Base-by-base conservation (phyloP, 2,329 filamentous ascomycete species). In the Esteya vermicola region DNA sequence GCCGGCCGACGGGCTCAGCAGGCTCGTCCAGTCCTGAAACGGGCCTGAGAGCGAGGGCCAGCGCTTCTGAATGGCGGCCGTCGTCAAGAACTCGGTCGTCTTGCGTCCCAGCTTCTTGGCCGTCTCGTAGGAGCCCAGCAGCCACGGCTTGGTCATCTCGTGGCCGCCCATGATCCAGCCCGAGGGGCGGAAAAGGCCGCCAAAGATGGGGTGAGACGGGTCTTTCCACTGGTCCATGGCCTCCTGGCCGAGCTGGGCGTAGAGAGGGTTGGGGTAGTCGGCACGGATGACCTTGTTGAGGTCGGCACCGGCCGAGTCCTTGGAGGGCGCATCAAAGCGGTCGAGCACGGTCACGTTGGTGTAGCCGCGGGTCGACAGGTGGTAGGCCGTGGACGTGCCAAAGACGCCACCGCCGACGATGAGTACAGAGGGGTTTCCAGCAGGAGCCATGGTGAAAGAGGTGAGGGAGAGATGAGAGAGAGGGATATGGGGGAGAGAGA, bases 221-320 rank as follows among this genome's bases (percentile, higher is more conserved):
- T 42, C 40, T 7, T 26, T 25, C 40, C 40, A 42, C 6, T 20
- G 30, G 13, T 21, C 9, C 32, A 32, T 31, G 9, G 40, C 40
- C 4, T 42, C 40, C 6, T 18, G 25, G 3, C 70, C 65, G 31
- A 75, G 50, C 4, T 70, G 57, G 1, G 68, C 68, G 43, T 76
- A 75, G 40, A 70, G 72, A 0, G 60, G 57, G 43, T 75, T 68
- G 44, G 72, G 69, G 43, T 76, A 75, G 46, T 75, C 70, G 3
- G 66, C 69, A 3, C 72, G 62, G 27, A 77, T 59, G 41, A 77
- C 76, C 52, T 77, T 77, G 51, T 76, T 77, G 25, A 77, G 51
- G 46, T 78, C 71, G 44, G 72, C 72, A 16, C 64, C 72, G 0
- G 72, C 74, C 0, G 73, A 31, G 14, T 42, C 40, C 9, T 16